A percentile compares a stretch with the other conserved stretches of the same genome.
Evolutionary conservation across 1,139 yeast species (phyloP).

Genomic region (Sugiyamaella pinicola): DNA sequence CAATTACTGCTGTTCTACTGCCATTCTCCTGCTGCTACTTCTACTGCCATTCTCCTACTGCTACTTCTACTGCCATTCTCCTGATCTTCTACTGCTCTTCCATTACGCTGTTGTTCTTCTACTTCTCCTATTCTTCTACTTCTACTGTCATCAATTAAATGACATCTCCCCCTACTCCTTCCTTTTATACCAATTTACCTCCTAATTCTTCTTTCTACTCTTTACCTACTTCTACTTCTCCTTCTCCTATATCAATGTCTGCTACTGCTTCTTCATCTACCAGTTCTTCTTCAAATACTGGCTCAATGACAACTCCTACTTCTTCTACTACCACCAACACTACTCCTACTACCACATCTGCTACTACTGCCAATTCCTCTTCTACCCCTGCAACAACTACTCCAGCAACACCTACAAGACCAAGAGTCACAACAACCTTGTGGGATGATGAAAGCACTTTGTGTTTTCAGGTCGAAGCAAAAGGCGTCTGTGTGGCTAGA

Average conservation of each 20-base stretch:
- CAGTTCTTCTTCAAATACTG: slow-evolving; percentile 4
- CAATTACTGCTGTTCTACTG: too few relatives aligned
- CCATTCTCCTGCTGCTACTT: too few relatives aligned
- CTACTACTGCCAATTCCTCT: slow-evolving; percentile 4
- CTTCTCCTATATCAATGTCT: slow-evolving; percentile 2
- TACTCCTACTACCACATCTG: slow-evolving; percentile 12
- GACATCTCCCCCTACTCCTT: not conserved
- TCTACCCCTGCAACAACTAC: slow-evolving; percentile 11
- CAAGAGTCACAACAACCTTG: slow-evolving; percentile 86
- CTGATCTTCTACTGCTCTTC: too few relatives aligned
- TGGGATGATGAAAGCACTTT: slow-evolving; percentile 96
- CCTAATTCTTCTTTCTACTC: slow-evolving; percentile 1
- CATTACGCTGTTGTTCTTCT: not conserved
- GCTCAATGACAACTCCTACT: slow-evolving; percentile 16
- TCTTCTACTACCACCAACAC: slow-evolving; percentile 5
- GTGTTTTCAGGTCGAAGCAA: slow-evolving; percentile 92
- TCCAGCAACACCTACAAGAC: slow-evolving; percentile 39
- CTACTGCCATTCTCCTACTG: too few relatives aligned
- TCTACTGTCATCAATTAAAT: slow-evolving; percentile 1
- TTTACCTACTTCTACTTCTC: not conserved
- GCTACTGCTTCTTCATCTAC: slow-evolving; percentile 2
- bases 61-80: too few relatives aligned
- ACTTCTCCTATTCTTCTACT: not conserved
- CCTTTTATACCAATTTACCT: not conserved
- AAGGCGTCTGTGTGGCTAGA: slow-evolving; percentile 83